A percentile compares a stretch with the other conserved stretches of the same genome.
These are phyloP conservation scores for Phytophthora hibernalis DNA, from an alignment of 352 stramenopile genomes.

Conservation along the genomic window DNA sequence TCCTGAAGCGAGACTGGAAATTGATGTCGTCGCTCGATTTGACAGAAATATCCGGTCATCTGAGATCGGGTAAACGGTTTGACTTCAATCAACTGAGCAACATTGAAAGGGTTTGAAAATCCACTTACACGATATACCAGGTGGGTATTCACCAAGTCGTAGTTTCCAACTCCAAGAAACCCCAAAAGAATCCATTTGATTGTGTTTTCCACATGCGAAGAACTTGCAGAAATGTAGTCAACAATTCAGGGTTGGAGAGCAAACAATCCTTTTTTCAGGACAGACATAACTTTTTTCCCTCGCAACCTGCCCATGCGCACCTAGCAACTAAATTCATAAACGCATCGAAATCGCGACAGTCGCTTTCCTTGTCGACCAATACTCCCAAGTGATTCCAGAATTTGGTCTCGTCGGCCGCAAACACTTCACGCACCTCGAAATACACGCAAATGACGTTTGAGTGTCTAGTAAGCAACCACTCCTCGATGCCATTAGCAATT, in stretches of 20 bases:
- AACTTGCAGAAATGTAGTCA: slow-evolving; percentile 12
- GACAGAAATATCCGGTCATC: neutral
- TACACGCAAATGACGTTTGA: slow-evolving; percentile 4
- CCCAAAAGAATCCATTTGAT: neutral
- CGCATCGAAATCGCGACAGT: slow-evolving; percentile 1
- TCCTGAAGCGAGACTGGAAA: neutral
- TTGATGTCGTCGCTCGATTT: neutral
- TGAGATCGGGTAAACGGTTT: neutral
- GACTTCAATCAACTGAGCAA: neutral
- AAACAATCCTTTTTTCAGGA: slow-evolving; percentile 6
- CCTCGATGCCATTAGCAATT: slow-evolving; percentile 1
- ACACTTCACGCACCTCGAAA: neutral
- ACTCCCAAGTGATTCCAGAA: slow-evolving; percentile 6
- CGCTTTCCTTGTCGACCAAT: neutral
- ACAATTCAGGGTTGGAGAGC: neutral
- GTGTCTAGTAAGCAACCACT: neutral
- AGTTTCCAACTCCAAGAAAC: slow-evolving; percentile 11
- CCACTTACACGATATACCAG: neutral
- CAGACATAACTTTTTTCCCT: slow-evolving; percentile 2
- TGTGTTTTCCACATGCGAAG: slow-evolving; percentile 10
- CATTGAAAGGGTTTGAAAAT: slow-evolving; percentile 9
- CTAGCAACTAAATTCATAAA: slow-evolving; percentile 4
- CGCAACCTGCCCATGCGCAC: neutral
- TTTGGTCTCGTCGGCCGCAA: neutral
- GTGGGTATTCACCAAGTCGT: neutral